phyloP scores from a whole-genome alignment of 495 filamentous ascomycete species.

The Aspergillus campestris region DNA sequence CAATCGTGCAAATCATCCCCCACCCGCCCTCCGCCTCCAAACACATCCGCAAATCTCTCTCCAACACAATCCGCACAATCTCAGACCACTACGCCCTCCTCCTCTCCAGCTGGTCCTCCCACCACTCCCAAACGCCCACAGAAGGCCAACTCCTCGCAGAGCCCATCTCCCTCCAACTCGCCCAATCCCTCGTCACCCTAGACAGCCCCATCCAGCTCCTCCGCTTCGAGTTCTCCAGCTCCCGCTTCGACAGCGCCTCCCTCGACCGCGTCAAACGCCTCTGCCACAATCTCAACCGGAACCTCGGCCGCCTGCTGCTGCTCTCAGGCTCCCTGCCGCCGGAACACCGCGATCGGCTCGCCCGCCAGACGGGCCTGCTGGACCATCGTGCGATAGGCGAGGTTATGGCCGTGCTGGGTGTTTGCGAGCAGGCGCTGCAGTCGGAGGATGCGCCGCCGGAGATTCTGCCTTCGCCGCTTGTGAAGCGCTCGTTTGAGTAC shows the following conservation, averaged over 20 bases:
- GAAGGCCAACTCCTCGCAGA: slow-evolving; percentile 22
- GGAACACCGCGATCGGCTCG: slow-evolving; percentile 20
- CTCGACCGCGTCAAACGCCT: slow-evolving; percentile 26
- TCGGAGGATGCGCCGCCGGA: slow-evolving; percentile 36
- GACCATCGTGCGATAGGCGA: slow-evolving; percentile 34
- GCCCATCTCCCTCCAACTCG: slow-evolving; percentile 26
- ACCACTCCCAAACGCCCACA: background rate
- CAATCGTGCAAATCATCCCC: slow-evolving; percentile 36
- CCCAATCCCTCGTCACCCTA: slow-evolving; percentile 21
- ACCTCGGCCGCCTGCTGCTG: slow-evolving; percentile 25
- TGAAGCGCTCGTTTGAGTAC: slow-evolving; percentile 25
- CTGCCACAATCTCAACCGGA: slow-evolving; percentile 29
- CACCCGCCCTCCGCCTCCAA: slow-evolving; percentile 33
- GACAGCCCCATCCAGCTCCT: slow-evolving; percentile 27
- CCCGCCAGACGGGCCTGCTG: slow-evolving; percentile 23
- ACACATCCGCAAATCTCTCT: slow-evolving; percentile 35
- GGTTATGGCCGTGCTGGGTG: slow-evolving; percentile 32
- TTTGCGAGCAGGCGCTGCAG: slow-evolving; percentile 33
- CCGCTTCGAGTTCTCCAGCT: slow-evolving; percentile 34
- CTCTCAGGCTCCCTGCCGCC: slow-evolving; percentile 27
- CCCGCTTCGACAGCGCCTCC: slow-evolving; percentile 29
- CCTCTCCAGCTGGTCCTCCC: slow-evolving; percentile 28
- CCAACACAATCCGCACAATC: slow-evolving; percentile 26
- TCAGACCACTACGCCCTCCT: slow-evolving; percentile 40
- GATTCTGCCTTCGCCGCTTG: slow-evolving; percentile 31